Evolutionary conservation across 257 asterid species (phyloP).

Genomic region (Scutellaria minor): DNA sequence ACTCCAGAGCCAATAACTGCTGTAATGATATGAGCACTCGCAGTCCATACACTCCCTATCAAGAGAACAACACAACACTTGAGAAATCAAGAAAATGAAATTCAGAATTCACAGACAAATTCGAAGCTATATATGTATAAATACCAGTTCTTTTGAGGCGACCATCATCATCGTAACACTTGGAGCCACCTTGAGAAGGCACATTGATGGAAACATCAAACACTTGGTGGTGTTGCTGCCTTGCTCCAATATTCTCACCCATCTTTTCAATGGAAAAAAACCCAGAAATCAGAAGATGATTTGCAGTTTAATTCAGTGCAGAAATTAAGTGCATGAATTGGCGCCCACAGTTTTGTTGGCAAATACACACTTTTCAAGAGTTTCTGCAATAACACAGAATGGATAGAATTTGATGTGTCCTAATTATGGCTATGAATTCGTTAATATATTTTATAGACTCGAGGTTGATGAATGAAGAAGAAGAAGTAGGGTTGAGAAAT

Average conservation of each 20-base stretch:
- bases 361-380: slow-evolving; percentile 40
- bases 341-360: slow-evolving; percentile 30
- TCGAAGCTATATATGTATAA: no score
- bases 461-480: no score
- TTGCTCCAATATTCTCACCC: slow-evolving; percentile 43
- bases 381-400: not conserved
- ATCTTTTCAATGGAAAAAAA: slow-evolving; percentile 47
- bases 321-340: slow-evolving; percentile 33
- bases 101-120: no score
- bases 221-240: slow-evolving; percentile 46
- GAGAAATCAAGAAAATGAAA: slow-evolving; percentile 2
- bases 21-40: slow-evolving; percentile 60
- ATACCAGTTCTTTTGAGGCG: slow-evolving; percentile 54
- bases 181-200: slow-evolving; percentile 42
- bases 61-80: not conserved
- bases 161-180: slow-evolving; percentile 59
- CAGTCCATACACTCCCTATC: slow-evolving; percentile 54
- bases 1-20: slow-evolving; percentile 61
- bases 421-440: slow-evolving; percentile 5
- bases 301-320: slow-evolving; percentile 14
- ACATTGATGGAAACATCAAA: slow-evolving; percentile 52
- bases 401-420: not conserved
- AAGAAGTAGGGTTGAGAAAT: not conserved
- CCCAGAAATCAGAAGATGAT: slow-evolving; percentile 8
- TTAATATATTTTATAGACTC: not conserved